phyloP scores from a whole-genome alignment of 2,329 filamentous ascomycete genomes.

The Elsinoe perseae region DNA sequence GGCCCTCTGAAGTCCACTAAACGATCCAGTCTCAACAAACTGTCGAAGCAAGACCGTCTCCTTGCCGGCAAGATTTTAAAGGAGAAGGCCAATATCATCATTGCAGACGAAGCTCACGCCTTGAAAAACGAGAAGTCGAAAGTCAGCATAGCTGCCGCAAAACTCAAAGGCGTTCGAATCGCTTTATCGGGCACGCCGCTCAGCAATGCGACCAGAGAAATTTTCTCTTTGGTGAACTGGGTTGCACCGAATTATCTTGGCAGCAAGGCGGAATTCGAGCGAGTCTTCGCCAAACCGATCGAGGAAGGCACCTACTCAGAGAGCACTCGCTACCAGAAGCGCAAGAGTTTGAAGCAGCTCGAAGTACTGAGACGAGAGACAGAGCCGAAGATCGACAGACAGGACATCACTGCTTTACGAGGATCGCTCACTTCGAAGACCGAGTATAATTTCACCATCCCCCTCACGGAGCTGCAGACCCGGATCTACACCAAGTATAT shows the following conservation, averaged over 20 bases:
- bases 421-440: constrained; percentile 64
- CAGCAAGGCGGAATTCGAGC: constrained; percentile 56
- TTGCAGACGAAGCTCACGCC: constrained; percentile 78
- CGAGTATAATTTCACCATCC: constrained; percentile 73
- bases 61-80: constrained; percentile 46
- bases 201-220: constrained; percentile 75
- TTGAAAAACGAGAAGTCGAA: constrained; percentile 59
- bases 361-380: constrained; percentile 64
- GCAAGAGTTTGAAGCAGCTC: constrained; percentile 58
- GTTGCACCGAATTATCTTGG: constrained; percentile 73
- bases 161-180: constrained; percentile 61
- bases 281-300: constrained; percentile 66
- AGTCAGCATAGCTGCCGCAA: constrained; percentile 46
- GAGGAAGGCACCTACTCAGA: constrained; percentile 61
- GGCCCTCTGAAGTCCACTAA: neutral
- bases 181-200: constrained; percentile 82
- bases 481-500: constrained; percentile 54
- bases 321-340: constrained; percentile 49
- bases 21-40: constrained; percentile 37
- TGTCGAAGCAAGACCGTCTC: constrained; percentile 45
- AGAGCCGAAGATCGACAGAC: constrained; percentile 68
- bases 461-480: constrained; percentile 58
- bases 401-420: constrained; percentile 59
- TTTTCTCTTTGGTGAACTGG: constrained; percentile 83
- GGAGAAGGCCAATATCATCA: constrained; percentile 59